Conservation (phyloP, 2,329 filamentous ascomycete genomes). For the Neonectria coccinea region DNA sequence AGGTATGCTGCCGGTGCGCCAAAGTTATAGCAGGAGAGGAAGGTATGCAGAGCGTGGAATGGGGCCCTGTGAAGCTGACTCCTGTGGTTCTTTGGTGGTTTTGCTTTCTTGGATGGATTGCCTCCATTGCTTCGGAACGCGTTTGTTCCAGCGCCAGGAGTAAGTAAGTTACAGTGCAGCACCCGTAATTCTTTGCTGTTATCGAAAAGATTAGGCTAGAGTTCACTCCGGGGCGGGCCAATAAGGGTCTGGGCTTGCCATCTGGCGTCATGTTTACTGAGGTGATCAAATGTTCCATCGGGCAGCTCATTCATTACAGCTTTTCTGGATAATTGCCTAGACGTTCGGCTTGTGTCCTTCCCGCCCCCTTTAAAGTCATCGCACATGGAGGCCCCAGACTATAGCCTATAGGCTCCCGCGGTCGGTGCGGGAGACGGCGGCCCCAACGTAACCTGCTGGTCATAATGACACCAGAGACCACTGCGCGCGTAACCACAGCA, state of each 20-base stretch:
- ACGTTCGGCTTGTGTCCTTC: conserved; percentile 1
- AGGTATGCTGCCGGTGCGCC: conserved; percentile 9
- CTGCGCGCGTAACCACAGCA: neutral
- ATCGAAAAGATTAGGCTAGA: neutral
- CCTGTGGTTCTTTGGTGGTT: neutral
- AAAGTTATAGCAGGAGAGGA: conserved; percentile 18
- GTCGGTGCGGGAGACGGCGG: neutral
- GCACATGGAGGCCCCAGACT: neutral
- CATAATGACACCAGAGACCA: conserved; percentile 2
- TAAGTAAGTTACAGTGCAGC: neutral
- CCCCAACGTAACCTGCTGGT: neutral
- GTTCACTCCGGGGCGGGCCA: conserved; percentile 4
- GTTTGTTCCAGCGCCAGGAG: neutral
- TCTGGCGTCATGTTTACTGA: conserved; percentile 2
- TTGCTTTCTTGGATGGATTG: neutral
- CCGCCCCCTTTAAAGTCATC: conserved; percentile 8
- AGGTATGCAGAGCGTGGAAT: conserved; percentile 5
- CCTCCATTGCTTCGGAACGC: too few relatives aligned
- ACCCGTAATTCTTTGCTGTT: neutral
- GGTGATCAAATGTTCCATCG: neutral
- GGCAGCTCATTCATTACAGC: neutral
- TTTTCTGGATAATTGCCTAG: conserved; percentile 2
- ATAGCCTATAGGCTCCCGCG: neutral
- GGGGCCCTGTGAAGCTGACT: conserved; percentile 3
- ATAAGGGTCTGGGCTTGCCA: neutral